Evolutionary conservation across 148 eudicot genomes (phyloP).

Genomic region (Silene uniflora): DNA sequence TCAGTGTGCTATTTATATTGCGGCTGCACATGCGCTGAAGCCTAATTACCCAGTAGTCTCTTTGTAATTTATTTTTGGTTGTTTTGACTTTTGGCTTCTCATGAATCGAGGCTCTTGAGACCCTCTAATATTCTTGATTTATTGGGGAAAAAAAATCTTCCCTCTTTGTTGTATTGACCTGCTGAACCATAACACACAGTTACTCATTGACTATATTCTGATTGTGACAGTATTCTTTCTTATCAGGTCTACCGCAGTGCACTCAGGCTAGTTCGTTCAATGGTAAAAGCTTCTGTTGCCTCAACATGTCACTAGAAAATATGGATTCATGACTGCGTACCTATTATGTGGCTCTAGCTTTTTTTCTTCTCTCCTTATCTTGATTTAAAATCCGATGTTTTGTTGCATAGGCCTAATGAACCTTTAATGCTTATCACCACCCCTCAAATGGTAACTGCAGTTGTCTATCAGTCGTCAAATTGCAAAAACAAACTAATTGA

Average conservation of each 20-base stretch:
- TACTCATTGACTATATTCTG: neutral
- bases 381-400: neutral
- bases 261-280: constrained; percentile 90
- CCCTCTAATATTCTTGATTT: neutral
- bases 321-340: neutral
- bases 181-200: neutral
- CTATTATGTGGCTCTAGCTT: neutral
- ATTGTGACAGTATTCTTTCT: constrained; percentile 12
- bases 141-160: neutral
- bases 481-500: constrained; percentile 8
- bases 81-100: neutral
- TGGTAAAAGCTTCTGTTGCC: constrained; percentile 49
- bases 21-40: constrained; percentile 92
- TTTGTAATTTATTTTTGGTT: constrained; percentile 2
- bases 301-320: neutral
- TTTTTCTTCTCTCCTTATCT: neutral
- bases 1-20: constrained; percentile 85
- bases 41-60: constrained; percentile 75
- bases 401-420: neutral
- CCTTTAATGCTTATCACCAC: neutral
- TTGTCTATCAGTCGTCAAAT: constrained; percentile 4
- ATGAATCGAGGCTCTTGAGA: neutral
- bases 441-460: neutral
- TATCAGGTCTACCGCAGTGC: constrained; percentile 92
- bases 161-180: neutral